Evolutionary conservation across 345 rosid genomes (phyloP).

Genomic region (Viola odorata): DNA sequence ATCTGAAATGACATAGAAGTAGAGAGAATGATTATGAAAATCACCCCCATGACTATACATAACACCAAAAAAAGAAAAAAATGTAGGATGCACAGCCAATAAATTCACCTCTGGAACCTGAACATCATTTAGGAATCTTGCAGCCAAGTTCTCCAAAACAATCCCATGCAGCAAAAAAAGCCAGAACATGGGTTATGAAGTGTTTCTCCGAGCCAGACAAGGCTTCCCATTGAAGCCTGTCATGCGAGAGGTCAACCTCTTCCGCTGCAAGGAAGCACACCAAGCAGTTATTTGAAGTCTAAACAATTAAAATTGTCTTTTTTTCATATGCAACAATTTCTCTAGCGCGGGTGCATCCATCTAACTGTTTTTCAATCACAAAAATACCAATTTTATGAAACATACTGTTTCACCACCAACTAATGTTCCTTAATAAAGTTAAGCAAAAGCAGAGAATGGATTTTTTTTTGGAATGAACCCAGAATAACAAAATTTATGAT

Average conservation of each 20-base stretch:
- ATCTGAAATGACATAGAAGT: not conserved
- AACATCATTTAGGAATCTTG: slow-evolving; percentile 77
- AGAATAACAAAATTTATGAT: too few relatives aligned
- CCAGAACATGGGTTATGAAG: slow-evolving; percentile 74
- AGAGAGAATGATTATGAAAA: not conserved
- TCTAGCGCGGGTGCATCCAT: too few relatives aligned
- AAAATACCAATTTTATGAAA: too few relatives aligned
- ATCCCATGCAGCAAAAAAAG: slow-evolving; percentile 91
- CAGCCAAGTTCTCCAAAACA: slow-evolving; percentile 83
- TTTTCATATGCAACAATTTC: too few relatives aligned
- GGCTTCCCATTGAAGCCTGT: slow-evolving; percentile 70
- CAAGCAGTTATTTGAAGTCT: not conserved
- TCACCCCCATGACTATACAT: not conserved
- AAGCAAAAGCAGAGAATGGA: too few relatives aligned
- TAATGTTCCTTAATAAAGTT: too few relatives aligned
- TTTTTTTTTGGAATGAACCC: too few relatives aligned
- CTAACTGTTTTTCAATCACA: too few relatives aligned
- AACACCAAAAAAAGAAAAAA: not conserved
- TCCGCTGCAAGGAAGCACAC: slow-evolving; percentile 50
- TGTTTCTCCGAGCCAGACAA: slow-evolving; percentile 63
- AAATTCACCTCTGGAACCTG: slow-evolving; percentile 75
- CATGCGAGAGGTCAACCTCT: slow-evolving; percentile 88
- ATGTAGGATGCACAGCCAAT: not conserved
- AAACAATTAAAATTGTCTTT: too few relatives aligned
- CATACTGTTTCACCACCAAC: too few relatives aligned